Conservation (phyloP, 2,329 filamentous ascomycete genomes). For the Verticillium klebahnii region DNA sequence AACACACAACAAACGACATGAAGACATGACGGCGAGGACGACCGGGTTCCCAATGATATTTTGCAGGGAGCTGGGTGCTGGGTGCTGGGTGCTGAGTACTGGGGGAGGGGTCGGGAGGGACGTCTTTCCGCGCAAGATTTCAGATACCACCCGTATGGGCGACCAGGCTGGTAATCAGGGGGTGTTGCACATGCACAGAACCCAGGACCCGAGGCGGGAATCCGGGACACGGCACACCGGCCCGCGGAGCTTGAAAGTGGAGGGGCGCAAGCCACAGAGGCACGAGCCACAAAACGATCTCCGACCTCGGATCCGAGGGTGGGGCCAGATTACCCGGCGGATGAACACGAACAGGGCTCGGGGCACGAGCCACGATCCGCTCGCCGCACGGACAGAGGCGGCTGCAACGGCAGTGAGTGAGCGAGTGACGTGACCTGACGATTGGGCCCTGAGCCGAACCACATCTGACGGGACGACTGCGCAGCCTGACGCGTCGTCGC, state of each 20-base stretch:
- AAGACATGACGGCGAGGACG: not conserved
- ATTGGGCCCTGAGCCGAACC: too few relatives aligned
- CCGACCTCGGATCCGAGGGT: not conserved
- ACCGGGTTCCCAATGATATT: too few relatives aligned
- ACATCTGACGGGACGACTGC: too few relatives aligned
- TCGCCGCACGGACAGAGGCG: not conserved
- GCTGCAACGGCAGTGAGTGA: not conserved
- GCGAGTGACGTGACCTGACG: too few relatives aligned
- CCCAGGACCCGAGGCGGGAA: not conserved
- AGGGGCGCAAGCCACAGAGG: not conserved
- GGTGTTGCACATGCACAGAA: not conserved
- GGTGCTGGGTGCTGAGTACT: too few relatives aligned
- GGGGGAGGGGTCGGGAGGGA: too few relatives aligned
- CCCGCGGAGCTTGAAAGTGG: not conserved
- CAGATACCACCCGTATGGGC: too few relatives aligned
- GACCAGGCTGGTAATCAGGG: too few relatives aligned
- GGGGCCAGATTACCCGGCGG: not conserved
- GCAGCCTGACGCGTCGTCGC: not conserved
- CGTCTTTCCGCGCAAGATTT: too few relatives aligned
- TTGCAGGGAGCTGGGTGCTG: too few relatives aligned
- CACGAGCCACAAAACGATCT: not conserved
- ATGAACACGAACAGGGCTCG: not conserved
- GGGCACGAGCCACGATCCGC: not conserved
- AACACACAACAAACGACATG: not conserved
- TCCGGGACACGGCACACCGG: not conserved